A percentile compares a stretch with the other conserved stretches of the same genome.
These are phyloP conservation scores for Aspergillus viridinutans DNA, from an alignment of 2,329 filamentous ascomycete genomes.

Conservation along the genomic window DNA sequence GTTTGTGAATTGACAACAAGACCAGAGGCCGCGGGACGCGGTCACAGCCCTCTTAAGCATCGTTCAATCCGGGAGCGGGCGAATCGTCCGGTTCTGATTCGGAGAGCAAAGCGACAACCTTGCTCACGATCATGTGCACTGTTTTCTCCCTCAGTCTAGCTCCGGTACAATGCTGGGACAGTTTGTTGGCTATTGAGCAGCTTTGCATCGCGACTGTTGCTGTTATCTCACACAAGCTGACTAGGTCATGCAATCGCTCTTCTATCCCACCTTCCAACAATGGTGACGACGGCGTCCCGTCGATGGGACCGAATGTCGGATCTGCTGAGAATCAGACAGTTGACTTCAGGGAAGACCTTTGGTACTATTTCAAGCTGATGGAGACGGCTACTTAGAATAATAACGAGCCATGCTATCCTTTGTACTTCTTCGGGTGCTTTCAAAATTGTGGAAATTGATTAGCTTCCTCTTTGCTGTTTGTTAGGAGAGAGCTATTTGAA, in stretches of 20 bases:
- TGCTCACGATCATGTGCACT: neutral
- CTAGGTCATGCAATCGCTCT: neutral
- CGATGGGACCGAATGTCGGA: neutral
- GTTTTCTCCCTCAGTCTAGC: neutral
- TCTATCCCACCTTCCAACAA: neutral
- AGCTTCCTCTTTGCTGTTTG: slow-evolving; percentile 10
- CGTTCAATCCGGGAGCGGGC: neutral
- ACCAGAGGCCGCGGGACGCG: neutral
- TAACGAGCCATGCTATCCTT: neutral
- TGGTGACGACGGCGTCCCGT: neutral
- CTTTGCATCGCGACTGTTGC: neutral
- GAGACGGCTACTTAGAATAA: neutral
- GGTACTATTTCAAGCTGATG: neutral
- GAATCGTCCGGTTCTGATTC: neutral
- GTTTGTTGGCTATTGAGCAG: neutral
- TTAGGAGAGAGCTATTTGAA: slow-evolving; percentile 1
- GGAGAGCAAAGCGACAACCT: neutral
- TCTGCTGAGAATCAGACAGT: neutral
- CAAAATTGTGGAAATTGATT: slow-evolving; percentile 2
- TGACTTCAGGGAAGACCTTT: neutral
- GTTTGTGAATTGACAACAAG: neutral
- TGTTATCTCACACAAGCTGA: neutral
- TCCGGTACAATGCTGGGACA: neutral
- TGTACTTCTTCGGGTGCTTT: neutral
- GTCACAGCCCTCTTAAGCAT: neutral